Conservation (phyloP, 2,329 filamentous ascomycete genomes). For the Cladosporium oxysporum region DNA sequence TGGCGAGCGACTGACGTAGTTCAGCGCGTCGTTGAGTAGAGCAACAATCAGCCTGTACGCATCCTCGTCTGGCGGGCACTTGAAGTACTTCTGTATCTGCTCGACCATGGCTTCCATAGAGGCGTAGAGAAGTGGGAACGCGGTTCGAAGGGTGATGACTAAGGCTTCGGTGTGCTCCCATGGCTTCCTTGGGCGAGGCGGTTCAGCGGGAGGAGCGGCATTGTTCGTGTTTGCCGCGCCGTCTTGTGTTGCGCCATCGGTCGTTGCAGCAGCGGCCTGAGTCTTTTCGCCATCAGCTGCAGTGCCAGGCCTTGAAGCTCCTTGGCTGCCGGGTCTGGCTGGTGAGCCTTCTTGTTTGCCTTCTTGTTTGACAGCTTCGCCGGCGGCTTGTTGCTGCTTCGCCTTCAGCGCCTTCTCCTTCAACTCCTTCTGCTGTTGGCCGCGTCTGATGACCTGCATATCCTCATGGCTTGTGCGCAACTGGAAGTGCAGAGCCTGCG, state of each 20-base stretch:
- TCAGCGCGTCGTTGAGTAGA: conserved; percentile 89
- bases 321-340: conserved; percentile 37
- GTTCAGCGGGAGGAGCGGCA: conserved; percentile 32
- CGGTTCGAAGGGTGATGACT: conserved; percentile 92
- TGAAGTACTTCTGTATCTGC: conserved; percentile 98
- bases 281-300: conserved; percentile 48
- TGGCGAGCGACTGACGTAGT: conserved; percentile 87
- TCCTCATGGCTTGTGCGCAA: conserved; percentile 92
- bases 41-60: conserved; percentile 97
- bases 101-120: conserved; percentile 99
- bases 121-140: conserved; percentile 89
- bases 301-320: conserved; percentile 20
- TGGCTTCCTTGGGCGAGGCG: conserved; percentile 67
- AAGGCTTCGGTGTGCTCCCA: conserved; percentile 98
- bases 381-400: conserved; percentile 60
- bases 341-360: conserved; percentile 40
- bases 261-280: conserved; percentile 28
- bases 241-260: conserved; percentile 36
- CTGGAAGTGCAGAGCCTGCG: conserved; percentile 92
- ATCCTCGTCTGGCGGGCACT: conserved; percentile 97
- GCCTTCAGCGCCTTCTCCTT: conserved; percentile 56
- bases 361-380: conserved; percentile 42
- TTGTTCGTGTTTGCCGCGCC: conserved; percentile 10
- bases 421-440: conserved; percentile 59
- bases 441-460: conserved; percentile 88